Conservation (phyloP, 768 basidiomycete genomes). For the Mycena leptocephala region DNA sequence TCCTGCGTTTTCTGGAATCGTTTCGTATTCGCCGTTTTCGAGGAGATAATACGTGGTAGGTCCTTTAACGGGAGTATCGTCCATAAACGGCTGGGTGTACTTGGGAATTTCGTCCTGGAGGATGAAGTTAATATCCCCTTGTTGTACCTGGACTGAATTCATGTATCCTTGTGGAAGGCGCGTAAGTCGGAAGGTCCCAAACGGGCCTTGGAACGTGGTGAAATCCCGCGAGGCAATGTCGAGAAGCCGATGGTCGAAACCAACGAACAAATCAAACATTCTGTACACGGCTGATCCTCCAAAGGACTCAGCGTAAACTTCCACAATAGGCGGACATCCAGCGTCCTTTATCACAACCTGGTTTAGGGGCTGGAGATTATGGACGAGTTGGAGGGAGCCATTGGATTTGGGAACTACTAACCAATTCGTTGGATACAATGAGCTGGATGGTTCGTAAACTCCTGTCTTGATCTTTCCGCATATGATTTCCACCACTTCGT, state of each 20-base stretch:
- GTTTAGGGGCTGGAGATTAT: background rate
- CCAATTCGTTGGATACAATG: background rate
- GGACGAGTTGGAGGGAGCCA: background rate
- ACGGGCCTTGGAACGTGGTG: background rate
- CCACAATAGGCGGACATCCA: background rate
- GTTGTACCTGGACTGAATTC: background rate
- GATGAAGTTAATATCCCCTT: background rate
- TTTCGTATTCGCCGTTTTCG: background rate
- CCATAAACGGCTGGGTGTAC: background rate
- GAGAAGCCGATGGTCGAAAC: background rate
- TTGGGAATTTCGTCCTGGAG: background rate
- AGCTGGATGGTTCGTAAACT: background rate
- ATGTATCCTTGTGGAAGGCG: background rate
- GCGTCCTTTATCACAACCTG: background rate
- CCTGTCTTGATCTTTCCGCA: background rate
- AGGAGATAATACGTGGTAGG: background rate
- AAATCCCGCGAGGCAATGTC: background rate
- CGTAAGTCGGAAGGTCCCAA: background rate
- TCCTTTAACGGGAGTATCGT: background rate
- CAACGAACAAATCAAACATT: constrained; percentile 13
- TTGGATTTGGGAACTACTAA: background rate
- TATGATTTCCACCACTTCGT: background rate
- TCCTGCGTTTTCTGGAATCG: background rate
- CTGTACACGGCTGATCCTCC: background rate
- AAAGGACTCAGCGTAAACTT: background rate